Conservation (phyloP, 305 asterid species). For the Stenogyne calaminthoides region DNA sequence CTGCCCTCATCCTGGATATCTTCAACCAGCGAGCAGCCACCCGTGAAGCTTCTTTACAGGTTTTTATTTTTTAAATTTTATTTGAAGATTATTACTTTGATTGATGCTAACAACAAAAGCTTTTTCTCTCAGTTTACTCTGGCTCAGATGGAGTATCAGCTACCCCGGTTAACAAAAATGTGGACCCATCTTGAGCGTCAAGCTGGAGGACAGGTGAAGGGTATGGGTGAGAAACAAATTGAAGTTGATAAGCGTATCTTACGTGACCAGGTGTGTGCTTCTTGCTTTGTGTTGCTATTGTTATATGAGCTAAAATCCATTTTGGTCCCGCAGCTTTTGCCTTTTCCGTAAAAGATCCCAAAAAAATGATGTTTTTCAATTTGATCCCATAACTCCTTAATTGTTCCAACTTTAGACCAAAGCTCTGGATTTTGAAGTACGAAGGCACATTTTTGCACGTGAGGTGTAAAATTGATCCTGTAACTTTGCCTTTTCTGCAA, state of each 20-base stretch:
- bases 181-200: constrained; percentile 98
- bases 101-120: constrained; percentile 29
- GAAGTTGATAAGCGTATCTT: constrained; percentile 96
- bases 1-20: constrained; percentile 95
- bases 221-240: constrained; percentile 99
- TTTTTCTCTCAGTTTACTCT: constrained; percentile 62
- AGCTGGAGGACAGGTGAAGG: constrained; percentile 99
- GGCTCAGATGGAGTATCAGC: constrained; percentile 96
- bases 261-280: constrained; percentile 83
- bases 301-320: background rate
- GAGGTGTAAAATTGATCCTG: too few species aligned
- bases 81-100: constrained; percentile 11
- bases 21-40: constrained; percentile 96
- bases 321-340: too few species aligned
- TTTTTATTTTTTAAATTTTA: constrained; percentile 20
- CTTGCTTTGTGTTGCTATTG: constrained; percentile 21
- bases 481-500: too few species aligned
- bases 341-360: too few species aligned
- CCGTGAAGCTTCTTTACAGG: constrained; percentile 95
- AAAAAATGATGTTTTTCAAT: too few species aligned
- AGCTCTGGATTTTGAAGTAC: too few species aligned
- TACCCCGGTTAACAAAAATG: constrained; percentile 90
- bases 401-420: too few species aligned
- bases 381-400: too few species aligned
- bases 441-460: too few species aligned